Base-by-base conservation (phyloP, 1,139 yeast genomes). In the Yamadazyma pseudoaaseri region DNA sequence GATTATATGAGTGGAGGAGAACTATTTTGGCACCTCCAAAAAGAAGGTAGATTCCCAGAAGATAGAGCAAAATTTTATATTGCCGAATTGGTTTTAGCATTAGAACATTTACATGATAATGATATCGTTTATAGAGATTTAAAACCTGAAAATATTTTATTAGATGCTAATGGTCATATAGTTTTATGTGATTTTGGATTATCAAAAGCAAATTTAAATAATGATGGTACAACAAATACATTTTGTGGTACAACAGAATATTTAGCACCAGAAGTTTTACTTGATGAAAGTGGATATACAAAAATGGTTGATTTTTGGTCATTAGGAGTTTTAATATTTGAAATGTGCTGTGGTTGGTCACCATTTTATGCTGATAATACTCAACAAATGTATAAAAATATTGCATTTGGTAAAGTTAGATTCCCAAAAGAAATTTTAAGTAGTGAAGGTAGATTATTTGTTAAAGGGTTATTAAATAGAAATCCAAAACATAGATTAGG, bases 1-100 rank as follows among this genome's bases (percentile, higher is more conserved):
- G 98, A 92, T 62, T 92, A 86, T 63, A 90, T 92, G 97, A 82
- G 95, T 30, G 98, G 98, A 27, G 98, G 98, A 39, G 98, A 92
- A 62, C 71, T 92, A 45, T 92, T 92, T 58, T 90, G 96, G 96
- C 97, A 92, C 65, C 70, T 92, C 55, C 97, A 92, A 62, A 86
- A 86, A 55, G 97, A 92, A 58, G 96, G 97, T 27, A 77, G 96
- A 46, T 92, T 92, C 56, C 62, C 83, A 38, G 97, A 92, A 65
- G 90, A 84, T 37, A 73, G 97, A 41, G 97, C 97, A 33, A 89
- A 86, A 64, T 92, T 92, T 54, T 92, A 92, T 61, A 90, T 92
- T 59, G 97, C 97, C 2, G 97, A 92, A 62, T 73, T 92, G 54
- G 87, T 92, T 34, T 63, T 90, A 36, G 97, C 97, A 1, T 68